phyloP scores from a whole-genome alignment of 1,284 basidiomycete genomes.

The Boletus mariae region DNA sequence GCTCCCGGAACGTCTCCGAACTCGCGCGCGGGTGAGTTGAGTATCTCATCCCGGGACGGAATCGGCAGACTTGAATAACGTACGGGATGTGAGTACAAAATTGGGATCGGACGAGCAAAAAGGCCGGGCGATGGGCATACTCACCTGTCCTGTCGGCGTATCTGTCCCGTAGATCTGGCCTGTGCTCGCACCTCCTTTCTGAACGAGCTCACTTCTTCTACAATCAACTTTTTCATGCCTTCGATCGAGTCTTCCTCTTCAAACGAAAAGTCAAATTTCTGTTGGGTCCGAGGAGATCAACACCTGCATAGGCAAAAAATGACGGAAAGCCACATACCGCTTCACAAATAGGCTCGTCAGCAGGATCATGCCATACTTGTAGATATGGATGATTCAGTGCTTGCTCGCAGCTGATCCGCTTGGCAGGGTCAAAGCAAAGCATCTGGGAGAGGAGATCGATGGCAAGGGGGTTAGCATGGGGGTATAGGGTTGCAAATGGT shows the following conservation, averaged over 20 bases:
- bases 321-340: slow-evolving; percentile 43
- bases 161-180: slow-evolving; percentile 64
- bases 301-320: slow-evolving; percentile 2
- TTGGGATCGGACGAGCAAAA: background rate
- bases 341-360: slow-evolving; percentile 82
- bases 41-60: slow-evolving; percentile 74
- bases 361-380: slow-evolving; percentile 93
- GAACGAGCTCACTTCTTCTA: slow-evolving; percentile 91
- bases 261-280: slow-evolving; percentile 98
- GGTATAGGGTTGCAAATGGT: slow-evolving; percentile 88
- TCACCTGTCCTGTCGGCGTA: slow-evolving; percentile 71
- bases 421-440: slow-evolving; percentile 94
- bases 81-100: slow-evolving; percentile 5
- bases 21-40: slow-evolving; percentile 70
- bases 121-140: slow-evolving; percentile 3
- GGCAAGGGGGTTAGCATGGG: slow-evolving; percentile 89
- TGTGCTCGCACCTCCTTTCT: slow-evolving; percentile 80
- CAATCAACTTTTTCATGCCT: slow-evolving; percentile 95
- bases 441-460: slow-evolving; percentile 91
- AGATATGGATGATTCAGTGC: slow-evolving; percentile 94
- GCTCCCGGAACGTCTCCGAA: slow-evolving; percentile 61
- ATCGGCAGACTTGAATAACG: slow-evolving; percentile 56
- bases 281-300: background rate
- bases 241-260: slow-evolving; percentile 96
- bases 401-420: slow-evolving; percentile 93